A percentile compares a stretch with the other conserved stretches of the same genome.
Conservation (phyloP, 2,329 filamentous ascomycete genomes). For the Colletotrichum sp. region DNA sequence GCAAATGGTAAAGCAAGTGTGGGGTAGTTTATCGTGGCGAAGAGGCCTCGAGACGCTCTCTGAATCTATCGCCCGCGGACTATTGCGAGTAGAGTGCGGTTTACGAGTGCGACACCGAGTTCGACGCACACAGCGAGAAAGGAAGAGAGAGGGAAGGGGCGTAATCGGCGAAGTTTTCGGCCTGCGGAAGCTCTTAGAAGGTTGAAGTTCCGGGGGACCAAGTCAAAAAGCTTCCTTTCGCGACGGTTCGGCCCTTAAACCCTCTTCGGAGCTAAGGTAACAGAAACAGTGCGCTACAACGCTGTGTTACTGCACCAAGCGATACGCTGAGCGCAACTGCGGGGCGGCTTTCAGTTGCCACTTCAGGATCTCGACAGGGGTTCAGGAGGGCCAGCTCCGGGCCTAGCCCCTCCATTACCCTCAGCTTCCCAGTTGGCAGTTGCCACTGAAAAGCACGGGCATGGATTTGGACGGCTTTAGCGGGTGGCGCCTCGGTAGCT, state of each 20-base stretch:
- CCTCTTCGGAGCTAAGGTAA: conserved; percentile 15
- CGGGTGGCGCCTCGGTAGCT: neutral
- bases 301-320: neutral
- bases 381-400: neutral
- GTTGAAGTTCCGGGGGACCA: conserved; percentile 11
- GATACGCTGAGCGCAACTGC: neutral
- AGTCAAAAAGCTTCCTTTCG: conserved; percentile 14
- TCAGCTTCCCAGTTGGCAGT: neutral
- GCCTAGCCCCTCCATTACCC: neutral
- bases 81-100: neutral
- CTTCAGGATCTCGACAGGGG: conserved; percentile 5
- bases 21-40: conserved; percentile 9
- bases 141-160: neutral
- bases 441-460: neutral
- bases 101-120: neutral
- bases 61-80: neutral
- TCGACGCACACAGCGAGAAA: neutral
- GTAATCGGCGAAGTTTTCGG: conserved; percentile 1
- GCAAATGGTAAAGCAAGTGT: neutral
- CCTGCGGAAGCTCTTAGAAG: conserved; percentile 20
- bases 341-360: conserved; percentile 7
- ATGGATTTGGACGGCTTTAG: neutral
- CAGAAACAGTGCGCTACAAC: conserved; percentile 4
- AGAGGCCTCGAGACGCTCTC: neutral
- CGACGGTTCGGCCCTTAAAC: conserved; percentile 20